A percentile compares a stretch with the other conserved stretches of the same genome.
Conservation (phyloP, 805 yeast genomes). For the Spathaspora gorwiae region DNA sequence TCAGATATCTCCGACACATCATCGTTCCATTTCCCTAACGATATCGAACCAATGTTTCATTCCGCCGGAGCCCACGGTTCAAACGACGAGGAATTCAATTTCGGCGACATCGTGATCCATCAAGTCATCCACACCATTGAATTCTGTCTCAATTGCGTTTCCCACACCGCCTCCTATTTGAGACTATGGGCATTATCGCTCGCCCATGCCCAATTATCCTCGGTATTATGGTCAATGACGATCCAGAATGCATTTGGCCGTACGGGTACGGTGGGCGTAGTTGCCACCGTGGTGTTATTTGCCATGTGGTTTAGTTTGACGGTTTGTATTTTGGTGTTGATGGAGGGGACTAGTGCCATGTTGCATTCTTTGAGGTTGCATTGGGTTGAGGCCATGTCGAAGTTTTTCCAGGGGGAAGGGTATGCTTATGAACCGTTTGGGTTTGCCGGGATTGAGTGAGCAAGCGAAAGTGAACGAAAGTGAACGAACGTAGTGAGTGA, state of each 20-base stretch:
- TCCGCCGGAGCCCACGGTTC: constrained; percentile 40
- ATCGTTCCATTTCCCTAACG: constrained; percentile 35
- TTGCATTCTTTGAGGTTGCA: constrained; percentile 71
- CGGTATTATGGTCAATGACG: constrained; percentile 76
- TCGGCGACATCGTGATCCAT: constrained; percentile 71
- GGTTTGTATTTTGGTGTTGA: constrained; percentile 61
- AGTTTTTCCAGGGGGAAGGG: constrained; percentile 76
- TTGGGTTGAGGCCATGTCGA: constrained; percentile 82
- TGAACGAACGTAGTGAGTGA: no score
- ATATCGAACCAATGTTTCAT: constrained; percentile 28
- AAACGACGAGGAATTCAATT: constrained; percentile 32
- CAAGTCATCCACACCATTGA: constrained; percentile 80
- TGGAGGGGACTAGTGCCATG: constrained; percentile 88
- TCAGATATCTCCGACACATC: background rate
- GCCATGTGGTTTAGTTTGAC: constrained; percentile 75
- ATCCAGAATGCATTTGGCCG: constrained; percentile 56
- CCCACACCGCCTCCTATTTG: constrained; percentile 75
- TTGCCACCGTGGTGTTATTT: constrained; percentile 57
- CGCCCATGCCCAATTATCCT: constrained; percentile 75
- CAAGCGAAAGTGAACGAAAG: no score
- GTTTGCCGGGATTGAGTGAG: constrained; percentile 26
- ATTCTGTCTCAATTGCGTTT: constrained; percentile 73
- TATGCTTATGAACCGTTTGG: constrained; percentile 60
- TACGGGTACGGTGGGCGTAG: constrained; percentile 50
- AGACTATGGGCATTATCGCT: constrained; percentile 76